Base-by-base conservation (phyloP, 164 flowering plant genomes). In the Chimonanthus salicifolius region DNA sequence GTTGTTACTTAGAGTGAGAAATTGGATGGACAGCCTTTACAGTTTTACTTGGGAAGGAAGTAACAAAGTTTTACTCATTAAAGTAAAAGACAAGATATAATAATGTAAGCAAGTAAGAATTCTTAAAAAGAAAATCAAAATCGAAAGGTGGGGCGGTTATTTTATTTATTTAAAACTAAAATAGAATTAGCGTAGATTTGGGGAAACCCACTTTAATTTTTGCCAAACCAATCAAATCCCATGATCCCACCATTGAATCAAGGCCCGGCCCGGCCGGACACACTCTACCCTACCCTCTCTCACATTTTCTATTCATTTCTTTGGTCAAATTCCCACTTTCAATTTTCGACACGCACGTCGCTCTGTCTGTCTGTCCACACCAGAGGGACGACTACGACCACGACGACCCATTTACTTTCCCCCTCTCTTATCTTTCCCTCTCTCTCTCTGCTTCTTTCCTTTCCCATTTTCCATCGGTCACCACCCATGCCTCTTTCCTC, bases 311-410 rank as follows among this genome's bases (percentile, higher is more conserved):
- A 21, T 44, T n/a, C 49, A 65, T 10, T 4, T 3, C 15, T 62
- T 20, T 15, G 49, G 70, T 73, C 75, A 73, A 73, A 73, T 45
- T 4, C 69, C 63, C 48, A 1, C 44, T 73, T n/a, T 33, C 49
- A 43, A 45, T 5, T 60, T 66, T 44, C 20, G 8, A 54, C 67
- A 51, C 75, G 54, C 75, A 73, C 75, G 18, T 44, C 65, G 18
- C 60, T 58, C 46, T 73, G 75, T 73, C 75, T 70, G 75, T 47
- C 4, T 7, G 16, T 7, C 62, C 11, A 58, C 33, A 33, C 33
- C 33, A 33, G 33, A 33, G 33, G 33, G 1, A 33, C 33, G 33
- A 33, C 33, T 33, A 33, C 33, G 33, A 33, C 33, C 1, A 33
- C 33, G 1, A 33, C 33, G 33, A 58, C 67, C 20, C 54, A 46